These are phyloP conservation scores for Monosporascus sp. DNA, from an alignment of 2,329 filamentous ascomycete species.

Conservation along the genomic window DNA sequence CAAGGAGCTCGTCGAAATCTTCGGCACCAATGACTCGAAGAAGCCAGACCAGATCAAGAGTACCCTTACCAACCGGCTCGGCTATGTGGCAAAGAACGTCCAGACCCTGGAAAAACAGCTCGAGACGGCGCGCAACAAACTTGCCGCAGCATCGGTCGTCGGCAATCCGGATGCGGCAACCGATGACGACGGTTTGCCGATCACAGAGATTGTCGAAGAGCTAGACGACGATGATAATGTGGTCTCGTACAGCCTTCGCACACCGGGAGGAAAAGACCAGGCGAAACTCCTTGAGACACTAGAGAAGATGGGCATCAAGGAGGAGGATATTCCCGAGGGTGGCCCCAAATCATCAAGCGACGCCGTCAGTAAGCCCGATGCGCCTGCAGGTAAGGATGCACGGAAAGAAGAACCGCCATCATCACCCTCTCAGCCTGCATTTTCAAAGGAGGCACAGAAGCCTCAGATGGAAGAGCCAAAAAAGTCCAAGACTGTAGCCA, in stretches of 20 bases:
- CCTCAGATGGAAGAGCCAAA: conserved; percentile 1
- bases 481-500: conserved; percentile 4
- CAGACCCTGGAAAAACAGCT: conserved; percentile 55
- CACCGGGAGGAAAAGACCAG: conserved; percentile 58
- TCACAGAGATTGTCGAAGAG: conserved; percentile 89
- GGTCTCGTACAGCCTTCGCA: conserved; percentile 59
- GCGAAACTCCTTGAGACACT: conserved; percentile 66
- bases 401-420: neutral
- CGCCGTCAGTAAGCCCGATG: conserved; percentile 10
- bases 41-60: conserved; percentile 59
- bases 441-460: neutral
- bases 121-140: conserved; percentile 59
- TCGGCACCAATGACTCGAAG: conserved; percentile 39
- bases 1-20: conserved; percentile 49
- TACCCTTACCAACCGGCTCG: conserved; percentile 68
- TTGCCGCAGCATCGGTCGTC: conserved; percentile 56
- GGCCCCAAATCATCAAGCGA: conserved; percentile 7
- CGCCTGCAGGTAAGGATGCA: conserved; percentile 1
- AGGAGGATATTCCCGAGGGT: conserved; percentile 26
- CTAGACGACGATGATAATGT: conserved; percentile 88
- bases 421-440: neutral
- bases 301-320: conserved; percentile 67
- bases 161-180: conserved; percentile 51
- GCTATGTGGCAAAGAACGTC: conserved; percentile 85
- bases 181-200: conserved; percentile 66